Evolutionary conservation across 2,329 filamentous ascomycete species (phyloP).

Genomic region (Alternaria gansuensis): DNA sequence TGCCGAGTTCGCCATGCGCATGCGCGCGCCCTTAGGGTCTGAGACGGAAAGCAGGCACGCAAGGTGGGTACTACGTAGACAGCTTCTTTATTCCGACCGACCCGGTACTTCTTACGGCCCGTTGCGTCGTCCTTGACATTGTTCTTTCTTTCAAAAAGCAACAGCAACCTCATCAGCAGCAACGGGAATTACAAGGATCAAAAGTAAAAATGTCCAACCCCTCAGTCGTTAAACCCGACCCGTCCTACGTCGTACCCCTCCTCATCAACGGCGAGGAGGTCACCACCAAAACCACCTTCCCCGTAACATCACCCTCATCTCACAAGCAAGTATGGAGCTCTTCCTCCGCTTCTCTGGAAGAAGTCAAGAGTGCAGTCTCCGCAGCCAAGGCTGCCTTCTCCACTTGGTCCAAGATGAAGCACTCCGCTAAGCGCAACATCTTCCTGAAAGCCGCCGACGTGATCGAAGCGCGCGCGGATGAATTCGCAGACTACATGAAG

Average conservation of each 20-base stretch:
- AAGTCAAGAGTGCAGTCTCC: slow-evolving; percentile 65
- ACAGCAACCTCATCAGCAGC: not conserved
- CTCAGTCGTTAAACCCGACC: slow-evolving; percentile 21
- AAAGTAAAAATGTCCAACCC: slow-evolving; percentile 17
- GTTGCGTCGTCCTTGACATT: not conserved
- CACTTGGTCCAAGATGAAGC: slow-evolving; percentile 71
- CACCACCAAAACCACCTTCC: slow-evolving; percentile 60
- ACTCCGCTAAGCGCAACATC: slow-evolving; percentile 70
- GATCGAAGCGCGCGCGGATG: slow-evolving; percentile 66
- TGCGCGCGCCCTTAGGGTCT: not conserved
- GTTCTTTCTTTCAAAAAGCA: not conserved
- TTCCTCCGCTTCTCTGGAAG: slow-evolving; percentile 64
- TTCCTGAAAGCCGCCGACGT: slow-evolving; percentile 74
- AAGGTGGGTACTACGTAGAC: not conserved
- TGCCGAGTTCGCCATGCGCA: slow-evolving; percentile 12
- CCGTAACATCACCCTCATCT: slow-evolving; percentile 65
- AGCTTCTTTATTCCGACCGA: slow-evolving; percentile 6
- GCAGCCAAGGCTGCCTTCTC: slow-evolving; percentile 74
- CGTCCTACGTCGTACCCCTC: slow-evolving; percentile 55
- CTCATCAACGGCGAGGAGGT: slow-evolving; percentile 61
- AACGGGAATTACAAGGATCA: not conserved
- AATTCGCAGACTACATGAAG: slow-evolving; percentile 68
- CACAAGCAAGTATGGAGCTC: slow-evolving; percentile 64
- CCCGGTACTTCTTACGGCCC: not conserved
- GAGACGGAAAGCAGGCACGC: slow-evolving; percentile 2